Conservation (phyloP, 306 rosid species). For the Cucurbita moschata region DNA sequence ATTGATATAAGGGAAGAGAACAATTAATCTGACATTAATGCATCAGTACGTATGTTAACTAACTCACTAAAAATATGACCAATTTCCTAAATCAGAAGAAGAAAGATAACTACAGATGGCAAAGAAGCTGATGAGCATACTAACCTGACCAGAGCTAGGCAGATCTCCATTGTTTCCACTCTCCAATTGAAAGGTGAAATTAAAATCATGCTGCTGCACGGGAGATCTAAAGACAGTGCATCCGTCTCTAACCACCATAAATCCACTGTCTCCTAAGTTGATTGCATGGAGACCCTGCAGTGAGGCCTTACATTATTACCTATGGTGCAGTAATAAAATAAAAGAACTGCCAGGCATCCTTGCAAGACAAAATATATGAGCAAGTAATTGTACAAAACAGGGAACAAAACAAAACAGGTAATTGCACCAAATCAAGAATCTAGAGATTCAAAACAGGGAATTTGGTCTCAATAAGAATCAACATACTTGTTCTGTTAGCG, state of each 20-base stretch:
- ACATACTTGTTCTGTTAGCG: slow-evolving; percentile 74
- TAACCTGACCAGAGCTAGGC: slow-evolving; percentile 98
- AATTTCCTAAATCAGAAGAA: background rate
- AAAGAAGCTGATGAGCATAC: background rate
- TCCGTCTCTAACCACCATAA: slow-evolving; percentile 89
- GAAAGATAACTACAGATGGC: background rate
- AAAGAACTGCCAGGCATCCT: background rate
- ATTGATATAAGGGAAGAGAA: background rate
- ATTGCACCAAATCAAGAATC: background rate
- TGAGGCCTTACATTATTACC: slow-evolving; percentile 13
- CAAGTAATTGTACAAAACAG: background rate
- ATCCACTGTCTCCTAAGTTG: slow-evolving; percentile 96
- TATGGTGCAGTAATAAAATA: background rate
- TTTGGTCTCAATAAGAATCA: background rate
- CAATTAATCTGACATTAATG: background rate
- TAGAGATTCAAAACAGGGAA: background rate
- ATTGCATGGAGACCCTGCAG: slow-evolving; percentile 77
- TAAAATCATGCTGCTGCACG: slow-evolving; percentile 96
- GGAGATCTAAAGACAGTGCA: slow-evolving; percentile 84
- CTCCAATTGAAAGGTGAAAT: slow-evolving; percentile 84
- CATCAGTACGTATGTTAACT: background rate
- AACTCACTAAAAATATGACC: background rate
- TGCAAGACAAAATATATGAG: background rate
- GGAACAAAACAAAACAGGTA: no score
- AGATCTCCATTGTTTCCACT: slow-evolving; percentile 65